These are phyloP conservation scores for Xylaria sp. DNA, from an alignment of 495 filamentous ascomycete species.

Conservation along the genomic window DNA sequence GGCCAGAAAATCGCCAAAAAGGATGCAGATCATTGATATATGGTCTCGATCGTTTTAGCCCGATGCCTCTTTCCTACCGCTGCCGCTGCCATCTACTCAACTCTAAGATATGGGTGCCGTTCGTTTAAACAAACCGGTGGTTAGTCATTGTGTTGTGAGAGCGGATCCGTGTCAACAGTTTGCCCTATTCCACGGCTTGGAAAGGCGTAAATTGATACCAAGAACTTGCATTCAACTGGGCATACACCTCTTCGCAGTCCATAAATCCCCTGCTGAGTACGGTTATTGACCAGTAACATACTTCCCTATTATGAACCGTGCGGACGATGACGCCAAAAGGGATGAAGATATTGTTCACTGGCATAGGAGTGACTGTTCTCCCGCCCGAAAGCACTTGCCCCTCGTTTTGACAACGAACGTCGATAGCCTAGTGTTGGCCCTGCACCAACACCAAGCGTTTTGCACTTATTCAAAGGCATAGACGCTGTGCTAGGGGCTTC, in stretches of 20 bases:
- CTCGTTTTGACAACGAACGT: neutral
- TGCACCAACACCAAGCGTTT: neutral
- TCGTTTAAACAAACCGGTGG: neutral
- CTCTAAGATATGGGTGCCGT: neutral
- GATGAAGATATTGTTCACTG: neutral
- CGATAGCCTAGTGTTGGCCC: no score
- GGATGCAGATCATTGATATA: constrained; percentile 24
- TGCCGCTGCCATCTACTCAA: neutral
- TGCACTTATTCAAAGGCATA: neutral
- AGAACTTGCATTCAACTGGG: neutral
- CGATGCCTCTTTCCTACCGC: neutral
- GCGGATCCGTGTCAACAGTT: neutral
- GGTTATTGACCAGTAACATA: neutral
- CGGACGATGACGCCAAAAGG: neutral
- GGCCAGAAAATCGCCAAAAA: constrained; percentile 51
- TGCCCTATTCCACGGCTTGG: neutral
- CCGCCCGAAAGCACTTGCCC: neutral
- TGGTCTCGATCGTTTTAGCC: neutral
- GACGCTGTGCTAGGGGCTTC: neutral
- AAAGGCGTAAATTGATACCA: neutral
- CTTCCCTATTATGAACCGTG: neutral
- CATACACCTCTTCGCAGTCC: neutral
- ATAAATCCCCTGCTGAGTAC: neutral
- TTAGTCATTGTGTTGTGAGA: neutral
- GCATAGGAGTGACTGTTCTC: neutral